Evolutionary conservation across 352 stramenopile species (phyloP).

Genomic region (Phytophthora rubi): DNA sequence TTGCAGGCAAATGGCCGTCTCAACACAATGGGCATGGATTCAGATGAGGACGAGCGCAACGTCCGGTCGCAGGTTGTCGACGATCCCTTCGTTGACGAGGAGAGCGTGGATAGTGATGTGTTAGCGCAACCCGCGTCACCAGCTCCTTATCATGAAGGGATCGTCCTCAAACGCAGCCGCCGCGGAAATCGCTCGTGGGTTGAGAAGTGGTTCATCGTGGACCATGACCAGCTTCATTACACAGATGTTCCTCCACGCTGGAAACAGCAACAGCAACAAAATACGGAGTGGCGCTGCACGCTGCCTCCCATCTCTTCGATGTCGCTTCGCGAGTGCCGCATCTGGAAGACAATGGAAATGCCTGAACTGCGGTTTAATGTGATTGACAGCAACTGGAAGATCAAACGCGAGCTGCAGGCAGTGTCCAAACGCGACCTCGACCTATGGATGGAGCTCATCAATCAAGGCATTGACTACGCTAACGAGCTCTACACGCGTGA

Average conservation of each 20-base stretch:
- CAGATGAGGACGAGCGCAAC: constrained; percentile 44
- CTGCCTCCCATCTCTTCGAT: constrained; percentile 63
- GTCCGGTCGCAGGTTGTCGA: constrained; percentile 40
- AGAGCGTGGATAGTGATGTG: constrained; percentile 37
- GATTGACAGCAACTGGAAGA: constrained; percentile 81
- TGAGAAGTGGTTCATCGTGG: constrained; percentile 74
- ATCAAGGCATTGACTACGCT: constrained; percentile 79
- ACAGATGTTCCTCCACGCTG: constrained; percentile 48
- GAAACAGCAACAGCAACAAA: constrained; percentile 40
- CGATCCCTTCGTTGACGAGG: constrained; percentile 43
- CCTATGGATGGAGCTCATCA: constrained; percentile 75
- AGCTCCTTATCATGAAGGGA: constrained; percentile 57
- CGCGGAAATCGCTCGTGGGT: constrained; percentile 74
- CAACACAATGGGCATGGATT: constrained; percentile 51
- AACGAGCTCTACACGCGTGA: constrained; percentile 55
- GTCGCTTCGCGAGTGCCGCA: constrained; percentile 70
- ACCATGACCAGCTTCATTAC: constrained; percentile 79
- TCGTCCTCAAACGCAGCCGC: constrained; percentile 78
- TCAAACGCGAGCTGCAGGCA: constrained; percentile 80
- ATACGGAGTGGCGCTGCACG: constrained; percentile 34
- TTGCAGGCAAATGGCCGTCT: constrained; percentile 35
- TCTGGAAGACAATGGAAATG: constrained; percentile 91
- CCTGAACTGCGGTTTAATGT: constrained; percentile 81
- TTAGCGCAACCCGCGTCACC: constrained; percentile 37
- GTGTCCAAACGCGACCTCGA: constrained; percentile 65